Conservation (phyloP, 179 eudicot genomes). For the Kewa caespitosa region DNA sequence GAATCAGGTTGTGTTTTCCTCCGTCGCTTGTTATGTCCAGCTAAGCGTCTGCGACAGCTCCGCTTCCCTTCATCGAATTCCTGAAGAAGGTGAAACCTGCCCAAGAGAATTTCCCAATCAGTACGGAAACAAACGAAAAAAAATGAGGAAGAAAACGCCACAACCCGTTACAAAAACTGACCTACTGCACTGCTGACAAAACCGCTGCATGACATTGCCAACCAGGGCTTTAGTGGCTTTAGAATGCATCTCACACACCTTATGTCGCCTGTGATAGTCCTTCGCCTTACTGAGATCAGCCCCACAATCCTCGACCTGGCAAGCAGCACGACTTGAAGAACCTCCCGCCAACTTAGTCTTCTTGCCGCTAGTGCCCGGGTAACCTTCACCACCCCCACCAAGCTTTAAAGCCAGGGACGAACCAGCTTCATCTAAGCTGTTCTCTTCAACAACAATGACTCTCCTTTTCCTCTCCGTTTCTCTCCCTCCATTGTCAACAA, state of each 20-base stretch:
- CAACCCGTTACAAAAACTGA: constrained; percentile 15
- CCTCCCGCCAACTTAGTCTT: constrained; percentile 49
- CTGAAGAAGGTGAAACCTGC: constrained; percentile 81
- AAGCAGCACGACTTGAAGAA: constrained; percentile 48
- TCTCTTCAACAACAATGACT: constrained; percentile 45
- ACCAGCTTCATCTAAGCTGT: constrained; percentile 40
- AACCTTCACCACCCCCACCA: constrained; percentile 45
- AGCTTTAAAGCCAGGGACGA: constrained; percentile 59
- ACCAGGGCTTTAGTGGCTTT: constrained; percentile 69
- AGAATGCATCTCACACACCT: constrained; percentile 77
- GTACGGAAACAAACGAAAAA: neutral
- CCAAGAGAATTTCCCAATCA: constrained; percentile 11
- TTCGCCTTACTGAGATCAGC: constrained; percentile 69
- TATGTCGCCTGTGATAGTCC: constrained; percentile 85
- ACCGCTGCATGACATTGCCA: constrained; percentile 65
- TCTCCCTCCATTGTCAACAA: constrained; percentile 41
- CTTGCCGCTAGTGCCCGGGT: constrained; percentile 47
- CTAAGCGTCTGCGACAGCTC: constrained; percentile 86
- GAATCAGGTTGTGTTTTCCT: constrained; percentile 82
- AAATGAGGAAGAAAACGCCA: neutral
- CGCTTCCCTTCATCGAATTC: constrained; percentile 92
- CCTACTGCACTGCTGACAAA: constrained; percentile 98
- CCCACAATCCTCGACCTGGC: constrained; percentile 77
- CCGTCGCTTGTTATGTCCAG: constrained; percentile 83
- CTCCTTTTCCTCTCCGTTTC: constrained; percentile 61